Base-by-base conservation (phyloP, 2,329 filamentous ascomycete genomes). In the Aspergillus japonicus region DNA sequence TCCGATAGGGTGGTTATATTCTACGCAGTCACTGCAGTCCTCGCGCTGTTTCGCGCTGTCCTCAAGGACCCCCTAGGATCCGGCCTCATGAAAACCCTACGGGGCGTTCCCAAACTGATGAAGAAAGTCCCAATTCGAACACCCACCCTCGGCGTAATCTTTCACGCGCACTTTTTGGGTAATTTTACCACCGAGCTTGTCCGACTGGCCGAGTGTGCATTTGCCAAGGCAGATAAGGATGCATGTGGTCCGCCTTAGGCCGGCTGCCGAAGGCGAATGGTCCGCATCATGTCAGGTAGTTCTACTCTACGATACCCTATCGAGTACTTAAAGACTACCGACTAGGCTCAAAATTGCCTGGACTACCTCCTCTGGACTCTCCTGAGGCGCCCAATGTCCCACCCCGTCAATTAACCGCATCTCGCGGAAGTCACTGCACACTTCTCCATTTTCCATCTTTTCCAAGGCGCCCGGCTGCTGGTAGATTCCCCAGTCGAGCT, bases 321-420 rank as follows among this genome's bases (percentile, higher is more conserved):
- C 16, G 16, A 19, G 4, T 19, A 51, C n/a, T 47, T 62, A 60
- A 42, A 64, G 26, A 42, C 59, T 61, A 35, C 58, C 57, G n/a
- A 68, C 64, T 54, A 87, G 82, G 10, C 68, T 71, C 62, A 81
- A 60, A 44, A 87, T 75, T 58, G 78, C 77, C 55, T 78, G 69
- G 0, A 79, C 75, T 8, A 87, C 84, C 56, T 75, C 79, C 64
- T 83, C 80, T 1, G 86, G 82, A 69, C 85, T 79, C 70, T 90
- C 87, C 72, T 89, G 86, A 68, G 88, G 87, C 39, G 88, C 82
- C 88, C 88, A 90, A 75, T 90, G 88, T 0, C 88, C 88, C 4
- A 86, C 87, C 0, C 81, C 81, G 16, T 87, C 81, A 12, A 90
- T 75, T 19, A 87, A 74, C 53, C 69, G 81, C 35, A 77, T 72